Conservation (phyloP, 2,329 filamentous ascomycete species). For the Penicillium sclerotiorum region DNA sequence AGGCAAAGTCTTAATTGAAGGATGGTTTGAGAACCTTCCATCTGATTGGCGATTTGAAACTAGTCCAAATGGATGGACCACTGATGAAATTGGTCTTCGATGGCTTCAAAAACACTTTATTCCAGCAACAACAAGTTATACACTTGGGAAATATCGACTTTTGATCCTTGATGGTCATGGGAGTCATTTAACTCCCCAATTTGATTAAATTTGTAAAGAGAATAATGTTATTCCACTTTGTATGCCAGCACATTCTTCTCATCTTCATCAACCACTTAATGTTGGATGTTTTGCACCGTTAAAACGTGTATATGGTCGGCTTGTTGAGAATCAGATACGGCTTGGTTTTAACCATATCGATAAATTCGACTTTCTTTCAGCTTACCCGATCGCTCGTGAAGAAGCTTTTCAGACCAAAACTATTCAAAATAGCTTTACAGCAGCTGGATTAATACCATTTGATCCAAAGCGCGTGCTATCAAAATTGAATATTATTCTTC, state of each 20-base stretch:
- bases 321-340: neutral
- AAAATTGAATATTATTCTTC: too few relatives aligned
- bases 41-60: too few relatives aligned
- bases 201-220: constrained; percentile 1
- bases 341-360: neutral
- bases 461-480: neutral
- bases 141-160: neutral
- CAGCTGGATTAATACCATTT: neutral
- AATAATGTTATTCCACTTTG: constrained; percentile 5
- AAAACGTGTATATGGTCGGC: constrained; percentile 8
- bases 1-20: neutral
- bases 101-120: neutral
- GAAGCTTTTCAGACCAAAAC: neutral
- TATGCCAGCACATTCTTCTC: constrained; percentile 8
- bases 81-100: neutral
- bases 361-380: constrained; percentile 4
- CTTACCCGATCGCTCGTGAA: neutral
- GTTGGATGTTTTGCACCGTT: constrained; percentile 10
- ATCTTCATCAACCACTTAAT: constrained; percentile 11
- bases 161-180: neutral
- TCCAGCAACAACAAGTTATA: neutral
- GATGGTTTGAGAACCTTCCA: neutral
- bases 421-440: neutral
- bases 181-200: constrained; percentile 4
- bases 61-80: neutral